phyloP scores from a whole-genome alignment of 1,284 basidiomycete genomes.

The Ustilago bromivora region DNA sequence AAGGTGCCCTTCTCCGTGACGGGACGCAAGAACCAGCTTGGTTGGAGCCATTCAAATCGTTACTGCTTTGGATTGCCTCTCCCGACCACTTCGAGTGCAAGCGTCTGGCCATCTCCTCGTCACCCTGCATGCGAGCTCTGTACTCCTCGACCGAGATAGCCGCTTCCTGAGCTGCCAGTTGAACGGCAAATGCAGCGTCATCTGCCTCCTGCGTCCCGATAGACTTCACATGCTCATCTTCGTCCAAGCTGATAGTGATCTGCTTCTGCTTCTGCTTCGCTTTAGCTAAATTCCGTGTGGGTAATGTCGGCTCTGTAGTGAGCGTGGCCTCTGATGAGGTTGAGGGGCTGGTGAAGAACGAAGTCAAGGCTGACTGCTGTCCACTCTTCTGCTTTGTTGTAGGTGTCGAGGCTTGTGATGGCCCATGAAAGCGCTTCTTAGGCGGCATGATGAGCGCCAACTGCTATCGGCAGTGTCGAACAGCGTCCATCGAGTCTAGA shows the following conservation, averaged over 20 bases:
- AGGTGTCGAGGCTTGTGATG: slow-evolving; percentile 32
- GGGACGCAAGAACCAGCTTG: background rate
- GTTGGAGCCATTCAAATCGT: background rate
- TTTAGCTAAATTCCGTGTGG: slow-evolving; percentile 12
- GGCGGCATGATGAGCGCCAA: slow-evolving; percentile 23
- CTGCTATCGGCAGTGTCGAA: background rate
- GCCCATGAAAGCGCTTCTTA: slow-evolving; percentile 30
- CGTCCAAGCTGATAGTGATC: background rate
- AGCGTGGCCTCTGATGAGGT: slow-evolving; percentile 12
- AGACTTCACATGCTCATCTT: background rate
- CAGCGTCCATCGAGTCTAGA: background rate
- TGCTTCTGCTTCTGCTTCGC: slow-evolving; percentile 30
- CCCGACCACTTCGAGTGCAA: slow-evolving; percentile 44
- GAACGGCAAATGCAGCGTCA: slow-evolving; percentile 42
- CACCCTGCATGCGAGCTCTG: slow-evolving; percentile 22
- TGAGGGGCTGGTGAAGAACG: slow-evolving; percentile 48
- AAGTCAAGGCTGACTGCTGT: slow-evolving; percentile 43
- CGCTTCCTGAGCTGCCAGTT: slow-evolving; percentile 45
- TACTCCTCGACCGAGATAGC: slow-evolving; percentile 25
- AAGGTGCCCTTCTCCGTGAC: background rate
- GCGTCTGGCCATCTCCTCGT: slow-evolving; percentile 48
- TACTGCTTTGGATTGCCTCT: background rate
- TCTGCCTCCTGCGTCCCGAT: slow-evolving; percentile 22
- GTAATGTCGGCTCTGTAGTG: slow-evolving; percentile 14
- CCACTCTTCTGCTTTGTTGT: slow-evolving; percentile 36